Evolutionary conservation across 2,329 filamentous ascomycete species (phyloP), one percentile per base, ranked within the genome.

Genomic region (Dryadomyces sulphureus): DNA sequence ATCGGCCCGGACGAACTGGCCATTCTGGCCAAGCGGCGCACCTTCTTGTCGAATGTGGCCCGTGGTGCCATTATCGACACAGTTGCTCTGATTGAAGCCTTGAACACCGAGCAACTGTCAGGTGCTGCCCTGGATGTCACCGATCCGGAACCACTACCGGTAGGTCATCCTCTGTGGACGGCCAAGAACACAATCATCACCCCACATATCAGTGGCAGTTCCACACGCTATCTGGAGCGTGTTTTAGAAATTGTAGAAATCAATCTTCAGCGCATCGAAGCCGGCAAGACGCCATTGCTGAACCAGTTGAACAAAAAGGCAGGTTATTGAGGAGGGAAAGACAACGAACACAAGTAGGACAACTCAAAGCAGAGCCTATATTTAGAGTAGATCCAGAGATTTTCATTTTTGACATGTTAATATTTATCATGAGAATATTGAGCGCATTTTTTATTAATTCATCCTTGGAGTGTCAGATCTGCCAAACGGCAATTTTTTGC

Each of bases 61-160:
- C 72, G 84, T 2, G 84, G 69, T 0, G 61, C 64, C 0, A 61
- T 73, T 14, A 57, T 74, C 20, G 55, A 67, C 44, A 69, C 67
- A 1, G 62, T 70, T 2, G 80, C 75, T 1, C 58, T 90, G 42
- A 69, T 86, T 16, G 36, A 16, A 1, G 43, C 43, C n/a, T 35
- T 45, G 24, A 32, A 39, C 17, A 65, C 65, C 2, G 79, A 81
- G 0, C 62, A 88, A 8, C 61, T 71, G 36, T 51, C 51, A 3
- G 84, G 84, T 25, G 85, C 84, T 0, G 83, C 83, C 1, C 62
- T 90, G 38, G 84, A 89, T 57, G 84, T 90, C 1, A 83, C 84
- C 2, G 83, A 89, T 49, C 84, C 84, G 0, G 85, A 90, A 59
- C 85, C 85, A 0, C 59, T 90, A 51, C 82, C 83, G 0, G 61